These are phyloP conservation scores for Thelonectria blattea DNA, from an alignment of 2,329 filamentous ascomycete species.

Conservation along the genomic window DNA sequence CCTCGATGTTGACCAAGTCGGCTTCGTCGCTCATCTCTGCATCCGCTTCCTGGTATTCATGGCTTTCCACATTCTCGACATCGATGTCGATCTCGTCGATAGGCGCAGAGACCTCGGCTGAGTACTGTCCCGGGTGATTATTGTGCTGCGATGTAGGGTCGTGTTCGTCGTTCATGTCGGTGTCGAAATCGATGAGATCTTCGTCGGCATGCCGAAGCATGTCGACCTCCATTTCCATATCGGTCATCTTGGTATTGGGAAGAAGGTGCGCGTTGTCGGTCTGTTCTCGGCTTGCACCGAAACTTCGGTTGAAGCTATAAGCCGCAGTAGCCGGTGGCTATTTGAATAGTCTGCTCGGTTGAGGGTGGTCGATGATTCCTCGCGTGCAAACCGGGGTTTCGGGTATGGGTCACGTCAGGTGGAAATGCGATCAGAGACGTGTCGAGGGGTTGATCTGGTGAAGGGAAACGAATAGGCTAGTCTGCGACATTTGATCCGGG, in stretches of 20 bases:
- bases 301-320: not conserved
- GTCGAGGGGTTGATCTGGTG: constrained; percentile 15
- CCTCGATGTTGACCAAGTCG: constrained; percentile 25
- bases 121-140: constrained; percentile 11
- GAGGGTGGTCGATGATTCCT: not conserved
- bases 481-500: constrained; percentile 37
- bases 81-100: constrained; percentile 30
- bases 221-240: constrained; percentile 44
- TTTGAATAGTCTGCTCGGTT: not conserved
- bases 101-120: constrained; percentile 7
- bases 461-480: constrained; percentile 23
- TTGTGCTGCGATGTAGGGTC: constrained; percentile 20
- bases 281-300: not conserved
- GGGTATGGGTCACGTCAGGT: constrained; percentile 6
- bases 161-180: constrained; percentile 39
- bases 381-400: not conserved
- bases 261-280: not conserved
- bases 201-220: constrained; percentile 38
- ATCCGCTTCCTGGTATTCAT: constrained; percentile 28
- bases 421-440: constrained; percentile 28
- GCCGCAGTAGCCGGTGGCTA: not conserved
- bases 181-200: constrained; percentile 48
- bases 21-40: constrained; percentile 31
- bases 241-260: constrained; percentile 32
- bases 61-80: constrained; percentile 27